A percentile compares a stretch with the other conserved stretches of the same genome.
phyloP scores from a whole-genome alignment of 1,139 yeast species.

The Scheffersomyces segobiensis region DNA sequence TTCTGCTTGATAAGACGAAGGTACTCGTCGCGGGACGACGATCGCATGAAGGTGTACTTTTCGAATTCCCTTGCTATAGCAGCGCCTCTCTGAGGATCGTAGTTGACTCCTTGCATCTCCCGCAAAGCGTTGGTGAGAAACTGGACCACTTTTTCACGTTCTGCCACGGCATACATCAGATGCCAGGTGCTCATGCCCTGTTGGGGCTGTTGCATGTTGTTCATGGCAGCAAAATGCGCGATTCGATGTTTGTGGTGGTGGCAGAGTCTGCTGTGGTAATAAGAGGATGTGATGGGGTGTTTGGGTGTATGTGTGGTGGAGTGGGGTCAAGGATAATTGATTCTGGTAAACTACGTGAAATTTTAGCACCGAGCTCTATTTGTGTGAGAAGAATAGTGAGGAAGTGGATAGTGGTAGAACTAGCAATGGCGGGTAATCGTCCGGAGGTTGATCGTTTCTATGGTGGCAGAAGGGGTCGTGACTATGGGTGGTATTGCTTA shows the following conservation, averaged over 20 bases:
- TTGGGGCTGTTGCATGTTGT: slow-evolving; percentile 19
- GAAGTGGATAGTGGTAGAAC: not conserved
- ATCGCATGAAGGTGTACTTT: slow-evolving; percentile 41
- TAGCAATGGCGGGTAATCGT: not conserved
- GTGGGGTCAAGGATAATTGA: not conserved
- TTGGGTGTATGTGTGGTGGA: not conserved
- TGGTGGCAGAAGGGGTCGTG: not conserved
- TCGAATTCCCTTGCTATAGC: slow-evolving; percentile 49
- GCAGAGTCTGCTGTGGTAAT: not conserved
- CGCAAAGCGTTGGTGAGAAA: slow-evolving; percentile 40
- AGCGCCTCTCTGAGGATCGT: slow-evolving; percentile 40
- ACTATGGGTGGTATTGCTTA: not conserved
- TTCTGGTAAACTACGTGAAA: not conserved
- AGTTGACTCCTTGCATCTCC: slow-evolving; percentile 38
- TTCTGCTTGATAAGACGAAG: slow-evolving; percentile 40
- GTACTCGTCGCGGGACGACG: slow-evolving; percentile 43
- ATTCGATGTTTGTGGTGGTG: not conserved
- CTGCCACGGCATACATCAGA: slow-evolving; percentile 36
- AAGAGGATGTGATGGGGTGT: not conserved
- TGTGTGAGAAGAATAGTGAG: not conserved
- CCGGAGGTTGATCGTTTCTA: not conserved
- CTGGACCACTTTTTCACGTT: slow-evolving; percentile 46
- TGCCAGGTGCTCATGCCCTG: slow-evolving; percentile 40
- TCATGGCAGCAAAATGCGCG: not conserved
- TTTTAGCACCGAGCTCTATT: not conserved